Conservation (phyloP, 805 yeast species). For the Saccharomyces jurei region DNA sequence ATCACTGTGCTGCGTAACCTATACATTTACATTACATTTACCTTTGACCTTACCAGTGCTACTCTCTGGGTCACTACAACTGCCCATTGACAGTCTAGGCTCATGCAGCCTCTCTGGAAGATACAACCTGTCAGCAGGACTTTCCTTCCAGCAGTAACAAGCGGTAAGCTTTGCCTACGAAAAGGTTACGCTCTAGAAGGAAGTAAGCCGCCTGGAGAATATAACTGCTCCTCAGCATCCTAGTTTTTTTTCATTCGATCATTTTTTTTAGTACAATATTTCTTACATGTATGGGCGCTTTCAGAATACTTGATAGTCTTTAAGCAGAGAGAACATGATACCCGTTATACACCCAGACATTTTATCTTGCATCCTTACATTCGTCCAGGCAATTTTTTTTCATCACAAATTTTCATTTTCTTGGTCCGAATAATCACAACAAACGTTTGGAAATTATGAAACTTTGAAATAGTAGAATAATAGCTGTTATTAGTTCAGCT, state of each 20-base stretch:
- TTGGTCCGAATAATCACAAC: background rate
- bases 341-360: background rate
- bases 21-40: background rate
- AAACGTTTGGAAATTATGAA: background rate
- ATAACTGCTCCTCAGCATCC: background rate
- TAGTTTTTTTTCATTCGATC: background rate
- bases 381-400: background rate
- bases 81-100: background rate
- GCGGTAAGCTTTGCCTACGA: background rate
- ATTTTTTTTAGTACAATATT: slow-evolving; percentile 3
- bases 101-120: background rate
- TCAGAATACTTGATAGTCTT: background rate
- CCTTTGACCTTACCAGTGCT: background rate
- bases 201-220: background rate
- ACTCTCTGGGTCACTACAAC: background rate
- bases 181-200: background rate
- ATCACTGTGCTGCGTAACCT: background rate
- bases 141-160: background rate
- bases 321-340: background rate
- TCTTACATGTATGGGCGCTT: background rate
- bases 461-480: background rate
- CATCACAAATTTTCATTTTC: background rate
- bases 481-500: background rate
- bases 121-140: background rate
- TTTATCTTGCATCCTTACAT: background rate